phyloP scores from a whole-genome alignment of 2,329 filamentous ascomycete genomes.

The Sarocladium kiliense region DNA sequence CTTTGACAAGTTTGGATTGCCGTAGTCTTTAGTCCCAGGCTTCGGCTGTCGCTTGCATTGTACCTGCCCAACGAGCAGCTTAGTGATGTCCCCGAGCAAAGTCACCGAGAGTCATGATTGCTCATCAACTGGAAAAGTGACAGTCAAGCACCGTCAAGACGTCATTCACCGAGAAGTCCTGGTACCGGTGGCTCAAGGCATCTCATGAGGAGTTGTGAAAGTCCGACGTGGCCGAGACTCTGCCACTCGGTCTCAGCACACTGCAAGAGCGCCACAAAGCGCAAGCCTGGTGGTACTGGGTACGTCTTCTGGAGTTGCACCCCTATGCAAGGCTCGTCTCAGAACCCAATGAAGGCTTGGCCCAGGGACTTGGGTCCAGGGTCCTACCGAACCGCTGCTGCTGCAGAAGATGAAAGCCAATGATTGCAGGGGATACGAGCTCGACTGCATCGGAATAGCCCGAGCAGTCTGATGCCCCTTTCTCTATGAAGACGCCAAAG shows the following conservation, averaged over 20 bases:
- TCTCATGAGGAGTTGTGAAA: too few species aligned
- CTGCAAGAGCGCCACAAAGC: constrained; percentile 1
- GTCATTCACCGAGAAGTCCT: too few species aligned
- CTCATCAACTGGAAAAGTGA: too few species aligned
- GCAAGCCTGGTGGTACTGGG: too few species aligned
- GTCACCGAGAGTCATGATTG: too few species aligned
- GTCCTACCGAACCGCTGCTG: not conserved
- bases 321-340: not conserved
- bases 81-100: too few species aligned
- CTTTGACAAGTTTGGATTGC: not conserved
- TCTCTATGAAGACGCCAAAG: too few species aligned
- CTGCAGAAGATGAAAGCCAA: not conserved
- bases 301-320: not conserved
- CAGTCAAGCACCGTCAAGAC: too few species aligned
- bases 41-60: not conserved
- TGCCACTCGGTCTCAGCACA: not conserved
- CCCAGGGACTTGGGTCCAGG: not conserved
- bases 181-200: too few species aligned
- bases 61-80: not conserved
- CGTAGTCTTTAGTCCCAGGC: not conserved
- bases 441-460: not conserved
- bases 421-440: not conserved
- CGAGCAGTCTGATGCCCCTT: not conserved
- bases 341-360: not conserved
- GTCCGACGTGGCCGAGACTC: not conserved